These are phyloP conservation scores for Achlya hypogyna DNA, from an alignment of 352 stramenopile species.

Conservation along the genomic window DNA sequence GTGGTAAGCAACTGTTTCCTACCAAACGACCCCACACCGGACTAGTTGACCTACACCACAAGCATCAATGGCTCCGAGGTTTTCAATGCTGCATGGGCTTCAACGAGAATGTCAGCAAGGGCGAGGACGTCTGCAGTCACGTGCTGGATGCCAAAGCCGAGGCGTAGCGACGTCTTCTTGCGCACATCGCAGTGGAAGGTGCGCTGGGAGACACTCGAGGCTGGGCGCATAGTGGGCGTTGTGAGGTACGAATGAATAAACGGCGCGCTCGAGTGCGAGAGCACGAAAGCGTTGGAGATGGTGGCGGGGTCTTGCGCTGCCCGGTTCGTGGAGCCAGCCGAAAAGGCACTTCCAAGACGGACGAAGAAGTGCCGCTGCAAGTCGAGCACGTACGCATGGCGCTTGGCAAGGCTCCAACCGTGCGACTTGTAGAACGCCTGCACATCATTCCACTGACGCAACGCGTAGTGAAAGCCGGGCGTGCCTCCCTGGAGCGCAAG, in stretches of 20 bases:
- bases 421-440: slow-evolving; percentile 4
- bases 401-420: background rate
- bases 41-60: background rate
- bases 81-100: background rate
- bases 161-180: background rate
- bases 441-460: slow-evolving; percentile 12
- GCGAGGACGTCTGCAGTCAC: background rate
- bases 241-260: background rate
- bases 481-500: background rate
- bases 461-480: background rate
- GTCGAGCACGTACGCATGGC: background rate
- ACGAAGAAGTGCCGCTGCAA: slow-evolving; percentile 3
- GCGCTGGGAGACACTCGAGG: background rate
- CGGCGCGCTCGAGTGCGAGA: background rate
- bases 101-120: background rate
- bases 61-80: background rate
- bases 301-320: background rate
- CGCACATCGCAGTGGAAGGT: slow-evolving; percentile 15
- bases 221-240: background rate
- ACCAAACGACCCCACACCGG: too few relatives aligned
- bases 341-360: background rate
- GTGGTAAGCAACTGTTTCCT: too few relatives aligned
- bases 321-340: background rate
- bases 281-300: slow-evolving; percentile 9
- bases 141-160: slow-evolving; percentile 18